Base-by-base conservation (phyloP, 352 stramenopile genomes). In the Phytophthora palmivora region DNA sequence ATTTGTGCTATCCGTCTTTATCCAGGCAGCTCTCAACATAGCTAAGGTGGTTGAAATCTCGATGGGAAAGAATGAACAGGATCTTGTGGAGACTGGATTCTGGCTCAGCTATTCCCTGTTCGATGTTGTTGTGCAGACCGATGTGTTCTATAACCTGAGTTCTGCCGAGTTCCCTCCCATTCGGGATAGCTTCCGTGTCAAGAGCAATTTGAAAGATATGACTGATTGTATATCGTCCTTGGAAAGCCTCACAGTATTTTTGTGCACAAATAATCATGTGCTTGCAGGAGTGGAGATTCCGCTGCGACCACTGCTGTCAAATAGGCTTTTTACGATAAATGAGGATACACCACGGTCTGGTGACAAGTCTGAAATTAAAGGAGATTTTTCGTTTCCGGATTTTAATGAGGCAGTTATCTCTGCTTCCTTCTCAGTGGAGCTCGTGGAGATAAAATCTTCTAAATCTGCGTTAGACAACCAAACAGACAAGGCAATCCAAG, bases 101-200 rank as follows among this genome's bases (percentile, higher is more conserved):
- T 95, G 87, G 87, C 68, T 95, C 34, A 92, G 82, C 46, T 95
- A 95, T 51, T 92, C 84, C 21, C 69, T 95, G 4, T 95, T 95
- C 48, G 84, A 89, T 32, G 74, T 95, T 12, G 79, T 95, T 14
- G 84, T 95, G 7, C 87, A 92, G 47, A 95, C 83, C 0, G 84
- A 94, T 42, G 71, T 93, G 21, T 95, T 95, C 26, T 68, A 77
- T 44, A 76, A 89, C 47, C 62, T 94, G 6, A 58, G 74, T 4
- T 28, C 53, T 8, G 69, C 81, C 3, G 74, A 88, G 26, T 95
- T 95, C 54, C 63, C 76, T 10, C 56, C 82, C 3, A 91, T 95
- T 41, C 82, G 79, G 14, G 85, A 93, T 51, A 87, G 66, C 44
- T 95, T 95, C 34, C 82, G 84, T 5, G 67, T 94, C 32, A 64